Conservation (phyloP, 2,329 filamentous ascomycete genomes). For the Coniochaeta sp. region DNA sequence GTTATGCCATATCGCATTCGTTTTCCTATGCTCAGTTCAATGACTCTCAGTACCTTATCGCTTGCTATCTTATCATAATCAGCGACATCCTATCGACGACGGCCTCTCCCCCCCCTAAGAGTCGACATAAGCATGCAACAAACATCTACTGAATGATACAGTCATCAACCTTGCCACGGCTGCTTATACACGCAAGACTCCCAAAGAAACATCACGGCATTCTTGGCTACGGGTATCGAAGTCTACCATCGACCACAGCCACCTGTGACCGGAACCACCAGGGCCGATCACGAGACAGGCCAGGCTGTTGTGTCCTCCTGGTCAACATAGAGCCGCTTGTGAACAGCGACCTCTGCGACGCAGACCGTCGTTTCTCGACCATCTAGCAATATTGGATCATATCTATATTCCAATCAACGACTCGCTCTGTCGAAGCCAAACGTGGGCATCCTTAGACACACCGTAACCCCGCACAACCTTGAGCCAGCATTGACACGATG, state of each 20-base stretch:
- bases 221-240: neutral
- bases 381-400: neutral
- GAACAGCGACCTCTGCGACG: neutral
- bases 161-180: neutral
- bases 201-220: neutral
- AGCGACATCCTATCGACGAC: neutral
- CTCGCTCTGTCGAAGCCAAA: too few relatives aligned
- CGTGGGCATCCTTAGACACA: neutral
- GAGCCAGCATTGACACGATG: slow-evolving; percentile 3
- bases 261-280: neutral
- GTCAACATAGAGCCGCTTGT: neutral
- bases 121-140: neutral
- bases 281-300: neutral
- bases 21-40: neutral
- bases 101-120: neutral
- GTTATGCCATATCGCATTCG: neutral
- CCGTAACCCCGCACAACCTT: neutral
- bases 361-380: neutral
- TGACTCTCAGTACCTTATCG: neutral
- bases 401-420: neutral
- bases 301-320: neutral
- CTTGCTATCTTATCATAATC: neutral
- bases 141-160: neutral
- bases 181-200: neutral
- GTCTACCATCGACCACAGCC: neutral